Base-by-base conservation (phyloP, 179 eudicot species). In the Silene noctiflora region DNA sequence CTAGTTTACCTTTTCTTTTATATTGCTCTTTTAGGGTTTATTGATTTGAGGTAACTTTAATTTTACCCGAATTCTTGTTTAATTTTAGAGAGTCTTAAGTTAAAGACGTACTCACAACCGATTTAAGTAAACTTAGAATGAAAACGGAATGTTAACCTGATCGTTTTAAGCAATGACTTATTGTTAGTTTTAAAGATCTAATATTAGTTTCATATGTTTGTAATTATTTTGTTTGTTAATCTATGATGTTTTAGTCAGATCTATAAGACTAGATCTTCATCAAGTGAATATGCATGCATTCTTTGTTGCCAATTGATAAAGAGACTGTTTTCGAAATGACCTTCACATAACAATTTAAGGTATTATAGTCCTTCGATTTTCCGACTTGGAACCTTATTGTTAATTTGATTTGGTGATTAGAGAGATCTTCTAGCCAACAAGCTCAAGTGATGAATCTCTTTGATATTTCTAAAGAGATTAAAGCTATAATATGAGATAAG, bases 11-110 rank as follows among this genome's bases (percentile, higher is more conserved):
- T 21, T 25, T 12, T 19, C 0, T 24, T 78, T 69, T 81, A 3
- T 13, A 3, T 44, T 74, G 77, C 72, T 77, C 77, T 81, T 74
- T 68, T 81, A 81, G 84, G 81, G 84, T 77, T 81, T 69, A 13
- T 68, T 68, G 1, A 29, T 27, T 1, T 27, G 1, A 27, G 29
- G 2, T 27, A 1, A 27, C 1, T 1, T 27, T 27, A 27, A 27
- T 27, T 27, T 27, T 27, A 27, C n/a, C n/a, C n/a, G n/a, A n/a
- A n/a, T n/a, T n/a, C n/a, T n/a, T n/a, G n/a, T n/a, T n/a, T n/a
- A n/a, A n/a, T n/a, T n/a, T n/a, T n/a, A n/a, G n/a, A n/a, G n/a
- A n/a, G n/a, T n/a, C n/a, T n/a, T n/a, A n/a, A n/a, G n/a, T n/a
- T n/a, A n/a, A n/a, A n/a, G n/a, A n/a, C n/a, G n/a, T n/a, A n/a